Percentiles rank a stretch among this genome's conserved stretches.
Evolutionary conservation across 2,329 filamentous ascomycete species (phyloP).

Genomic region (Xylariomycetidae sp.): DNA sequence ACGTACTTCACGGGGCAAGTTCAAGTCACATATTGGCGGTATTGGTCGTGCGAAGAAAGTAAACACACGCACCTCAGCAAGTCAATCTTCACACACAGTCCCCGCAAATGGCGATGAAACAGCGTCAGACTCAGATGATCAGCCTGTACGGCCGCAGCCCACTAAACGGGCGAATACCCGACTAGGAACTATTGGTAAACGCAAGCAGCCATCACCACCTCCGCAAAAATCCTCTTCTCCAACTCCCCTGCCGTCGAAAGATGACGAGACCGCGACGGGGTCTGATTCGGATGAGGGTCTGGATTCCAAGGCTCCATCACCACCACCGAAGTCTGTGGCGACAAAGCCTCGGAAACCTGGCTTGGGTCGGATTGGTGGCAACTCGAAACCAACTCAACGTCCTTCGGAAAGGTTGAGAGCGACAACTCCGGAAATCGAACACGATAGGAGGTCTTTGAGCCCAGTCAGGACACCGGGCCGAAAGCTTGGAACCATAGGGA

Average conservation of each 20-base stretch:
- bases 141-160: constrained; percentile 12
- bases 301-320: constrained; percentile 5
- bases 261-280: constrained; percentile 19
- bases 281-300: constrained; percentile 14
- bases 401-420: constrained; percentile 4
- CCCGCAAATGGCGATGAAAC: constrained; percentile 22
- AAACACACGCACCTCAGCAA: constrained; percentile 7
- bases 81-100: constrained; percentile 19
- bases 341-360: constrained; percentile 12
- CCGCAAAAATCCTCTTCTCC: constrained; percentile 18
- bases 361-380: constrained; percentile 22
- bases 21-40: constrained; percentile 14
- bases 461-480: constrained; percentile 11
- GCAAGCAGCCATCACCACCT: constrained; percentile 24
- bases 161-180: constrained; percentile 8
- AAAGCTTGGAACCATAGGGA: constrained; percentile 23
- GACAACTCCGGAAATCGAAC: constrained; percentile 2
- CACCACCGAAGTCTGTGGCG: too few relatives aligned
- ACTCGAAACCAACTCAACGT: constrained; percentile 8
- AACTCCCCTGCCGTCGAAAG: constrained; percentile 9
- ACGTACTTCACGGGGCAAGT: constrained; percentile 7
- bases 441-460: constrained; percentile 6
- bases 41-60: constrained; percentile 14
- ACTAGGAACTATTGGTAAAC: constrained; percentile 15
- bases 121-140: constrained; percentile 24